phyloP scores from a whole-genome alignment of 1,284 basidiomycete genomes.

The Ustilago trichophora region DNA sequence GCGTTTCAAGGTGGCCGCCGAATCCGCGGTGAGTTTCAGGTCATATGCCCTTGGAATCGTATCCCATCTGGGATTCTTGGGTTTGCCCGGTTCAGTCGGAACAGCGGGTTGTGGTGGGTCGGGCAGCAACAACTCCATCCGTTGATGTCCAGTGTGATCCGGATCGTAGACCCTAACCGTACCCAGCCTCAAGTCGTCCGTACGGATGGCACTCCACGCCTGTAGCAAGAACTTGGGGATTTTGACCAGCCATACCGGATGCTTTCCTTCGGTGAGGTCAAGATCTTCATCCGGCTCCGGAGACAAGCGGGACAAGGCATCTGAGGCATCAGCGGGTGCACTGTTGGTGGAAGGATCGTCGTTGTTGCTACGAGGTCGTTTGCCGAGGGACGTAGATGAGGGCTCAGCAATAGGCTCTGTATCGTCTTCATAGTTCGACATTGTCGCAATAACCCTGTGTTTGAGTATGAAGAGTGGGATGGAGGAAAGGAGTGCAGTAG shows the following conservation, averaged over 20 bases:
- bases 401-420: constrained; percentile 47
- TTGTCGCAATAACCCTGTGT: not conserved
- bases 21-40: constrained; percentile 55
- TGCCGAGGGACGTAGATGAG: constrained; percentile 25
- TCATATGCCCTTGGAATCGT: constrained; percentile 58
- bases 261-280: constrained; percentile 46
- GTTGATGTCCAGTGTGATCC: constrained; percentile 57
- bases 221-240: constrained; percentile 70
- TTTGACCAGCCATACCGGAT: constrained; percentile 66
- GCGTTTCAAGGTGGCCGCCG: constrained; percentile 35
- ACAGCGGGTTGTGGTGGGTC: constrained; percentile 48
- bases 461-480: too few species aligned
- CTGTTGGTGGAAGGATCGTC: not conserved
- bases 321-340: not conserved
- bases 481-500: too few species aligned
- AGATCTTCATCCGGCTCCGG: constrained; percentile 65
- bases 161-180: constrained; percentile 69
- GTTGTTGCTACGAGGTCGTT: constrained; percentile 11
- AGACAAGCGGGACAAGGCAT: constrained; percentile 22
- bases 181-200: constrained; percentile 69
- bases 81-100: constrained; percentile 36
- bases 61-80: constrained; percentile 25
- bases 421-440: constrained; percentile 54
- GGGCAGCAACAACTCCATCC: constrained; percentile 63
- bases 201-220: constrained; percentile 69